A percentile compares a stretch with the other conserved stretches of the same genome.
These are phyloP conservation scores for Trichosporon sp. DNA, from an alignment of 1,284 basidiomycete species.

Conservation along the genomic window DNA sequence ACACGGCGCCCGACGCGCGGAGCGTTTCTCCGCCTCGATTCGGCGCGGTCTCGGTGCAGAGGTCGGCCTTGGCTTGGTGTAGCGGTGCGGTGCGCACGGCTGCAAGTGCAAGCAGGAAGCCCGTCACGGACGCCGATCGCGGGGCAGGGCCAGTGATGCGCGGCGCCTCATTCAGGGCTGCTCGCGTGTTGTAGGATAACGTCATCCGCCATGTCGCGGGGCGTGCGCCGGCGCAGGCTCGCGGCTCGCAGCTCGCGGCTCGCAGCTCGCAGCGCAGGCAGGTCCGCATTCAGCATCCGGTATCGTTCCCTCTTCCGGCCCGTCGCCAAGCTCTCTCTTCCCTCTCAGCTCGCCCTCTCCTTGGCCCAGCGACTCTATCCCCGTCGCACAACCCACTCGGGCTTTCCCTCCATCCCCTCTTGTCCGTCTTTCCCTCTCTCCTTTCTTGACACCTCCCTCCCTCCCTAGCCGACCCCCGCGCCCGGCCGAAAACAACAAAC, in stretches of 20 bases:
- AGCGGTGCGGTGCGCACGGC: not conserved
- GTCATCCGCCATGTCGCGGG: not conserved
- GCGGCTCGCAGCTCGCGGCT: no score
- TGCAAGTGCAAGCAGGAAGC: not conserved
- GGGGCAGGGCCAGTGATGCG: no score
- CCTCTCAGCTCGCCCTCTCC: not conserved
- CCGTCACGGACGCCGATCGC: not conserved
- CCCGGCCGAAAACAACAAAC: not conserved
- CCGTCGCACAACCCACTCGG: not conserved
- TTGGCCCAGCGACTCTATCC: not conserved
- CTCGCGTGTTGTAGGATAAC: not conserved
- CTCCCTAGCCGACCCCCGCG: not conserved
- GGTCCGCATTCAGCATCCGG: no score
- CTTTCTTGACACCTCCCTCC: not conserved
- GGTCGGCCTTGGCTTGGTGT: no score
- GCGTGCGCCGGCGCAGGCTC: no score
- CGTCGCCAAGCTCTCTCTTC: not conserved
- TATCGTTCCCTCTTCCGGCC: not conserved
- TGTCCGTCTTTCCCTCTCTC: not conserved
- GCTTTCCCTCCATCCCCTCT: not conserved
- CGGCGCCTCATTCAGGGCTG: not conserved
- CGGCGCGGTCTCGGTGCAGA: not conserved
- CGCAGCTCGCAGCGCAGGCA: no score
- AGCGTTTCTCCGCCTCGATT: no score
- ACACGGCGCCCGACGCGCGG: not conserved